Evolutionary conservation across 306 rosid species (phyloP).

Genomic region (Cucumis hystrix): DNA sequence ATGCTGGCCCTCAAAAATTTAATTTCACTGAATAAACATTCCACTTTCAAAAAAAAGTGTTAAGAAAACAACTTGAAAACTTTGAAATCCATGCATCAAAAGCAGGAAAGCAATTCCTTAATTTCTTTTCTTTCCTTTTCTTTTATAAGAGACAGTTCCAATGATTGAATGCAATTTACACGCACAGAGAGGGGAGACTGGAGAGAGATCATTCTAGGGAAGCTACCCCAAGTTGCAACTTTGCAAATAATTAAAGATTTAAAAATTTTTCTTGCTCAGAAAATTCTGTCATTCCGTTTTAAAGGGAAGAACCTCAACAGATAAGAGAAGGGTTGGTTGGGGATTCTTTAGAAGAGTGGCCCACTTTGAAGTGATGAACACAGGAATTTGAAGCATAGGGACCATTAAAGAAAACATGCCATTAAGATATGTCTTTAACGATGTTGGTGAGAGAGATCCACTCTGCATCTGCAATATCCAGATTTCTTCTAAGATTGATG

Average conservation of each 20-base stretch:
- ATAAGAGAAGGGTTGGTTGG: not conserved
- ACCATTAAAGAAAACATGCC: not conserved
- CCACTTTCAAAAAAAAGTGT: not conserved
- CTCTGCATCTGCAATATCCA: not conserved
- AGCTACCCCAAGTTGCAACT: not conserved
- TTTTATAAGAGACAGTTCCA: not conserved
- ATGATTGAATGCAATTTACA: not conserved
- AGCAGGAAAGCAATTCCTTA: not conserved
- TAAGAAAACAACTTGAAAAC: not conserved
- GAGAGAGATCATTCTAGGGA: not conserved
- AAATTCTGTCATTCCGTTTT: not conserved
- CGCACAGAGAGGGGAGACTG: not conserved
- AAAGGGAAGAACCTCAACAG: not conserved
- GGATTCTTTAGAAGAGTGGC: not conserved
- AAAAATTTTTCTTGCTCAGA: not conserved
- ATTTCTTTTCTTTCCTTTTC: not conserved
- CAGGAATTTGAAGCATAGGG: not conserved
- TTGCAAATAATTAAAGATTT: not conserved
- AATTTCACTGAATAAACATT: not conserved
- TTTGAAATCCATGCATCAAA: not conserved
- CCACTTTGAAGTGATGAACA: not conserved
- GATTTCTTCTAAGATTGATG: not conserved
- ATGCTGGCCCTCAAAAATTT: not conserved
- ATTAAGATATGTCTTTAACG: not conserved
- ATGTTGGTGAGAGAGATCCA: not conserved